These are phyloP conservation scores for Penicillium fuscoglaucum DNA, from an alignment of 2,329 filamentous ascomycete species.

Conservation along the genomic window DNA sequence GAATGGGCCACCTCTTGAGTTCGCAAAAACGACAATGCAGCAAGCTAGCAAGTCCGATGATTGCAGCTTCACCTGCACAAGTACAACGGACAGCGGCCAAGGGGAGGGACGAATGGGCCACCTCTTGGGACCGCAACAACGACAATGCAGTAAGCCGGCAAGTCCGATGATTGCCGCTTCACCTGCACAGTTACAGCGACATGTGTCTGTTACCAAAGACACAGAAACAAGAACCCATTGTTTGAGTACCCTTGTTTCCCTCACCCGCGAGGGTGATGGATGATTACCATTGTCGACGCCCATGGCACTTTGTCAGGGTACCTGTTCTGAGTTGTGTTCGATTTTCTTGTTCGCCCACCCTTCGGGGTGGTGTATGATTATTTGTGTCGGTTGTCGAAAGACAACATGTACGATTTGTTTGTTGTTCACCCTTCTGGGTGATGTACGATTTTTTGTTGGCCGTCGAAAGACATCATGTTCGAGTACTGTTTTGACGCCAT, in stretches of 20 bases:
- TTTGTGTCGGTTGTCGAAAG: neutral
- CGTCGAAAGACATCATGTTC: neutral
- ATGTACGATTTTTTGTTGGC: neutral
- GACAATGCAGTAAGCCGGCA: conserved; percentile 2
- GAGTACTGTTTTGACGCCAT: neutral
- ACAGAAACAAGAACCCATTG: neutral
- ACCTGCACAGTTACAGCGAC: neutral
- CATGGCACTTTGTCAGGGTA: neutral
- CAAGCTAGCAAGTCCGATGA: conserved; percentile 1
- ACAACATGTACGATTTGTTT: neutral
- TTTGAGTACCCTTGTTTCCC: neutral
- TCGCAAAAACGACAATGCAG: neutral
- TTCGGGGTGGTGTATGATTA: neutral
- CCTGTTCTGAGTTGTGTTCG: neutral
- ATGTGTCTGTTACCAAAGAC: conserved; percentile 1
- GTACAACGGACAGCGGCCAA: neutral
- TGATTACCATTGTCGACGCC: neutral
- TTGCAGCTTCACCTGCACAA: conserved; percentile 3
- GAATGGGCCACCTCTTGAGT: neutral
- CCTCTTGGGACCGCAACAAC: neutral
- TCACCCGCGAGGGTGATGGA: neutral
- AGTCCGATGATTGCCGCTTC: conserved; percentile 4
- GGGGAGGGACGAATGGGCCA: conserved; percentile 5
- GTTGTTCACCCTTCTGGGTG: conserved; percentile 1
- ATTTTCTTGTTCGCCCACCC: neutral